A percentile compares a stretch with the other conserved stretches of the same genome.
These are phyloP conservation scores for Salvia miltiorrhiza DNA, from an alignment of 257 asterid species.

Conservation along the genomic window DNA sequence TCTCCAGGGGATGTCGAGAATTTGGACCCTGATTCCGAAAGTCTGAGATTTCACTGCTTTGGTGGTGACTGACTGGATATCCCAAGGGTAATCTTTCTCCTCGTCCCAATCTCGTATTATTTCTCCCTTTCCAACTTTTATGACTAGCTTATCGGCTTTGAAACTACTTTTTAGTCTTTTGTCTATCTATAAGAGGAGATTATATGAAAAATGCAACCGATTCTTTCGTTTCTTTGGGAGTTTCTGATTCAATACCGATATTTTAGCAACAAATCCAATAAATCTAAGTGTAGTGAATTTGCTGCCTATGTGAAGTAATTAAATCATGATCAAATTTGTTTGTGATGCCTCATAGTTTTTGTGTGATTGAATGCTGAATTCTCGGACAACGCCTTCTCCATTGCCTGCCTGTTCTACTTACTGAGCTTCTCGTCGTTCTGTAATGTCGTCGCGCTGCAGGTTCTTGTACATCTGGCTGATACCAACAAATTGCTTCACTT, in stretches of 20 bases:
- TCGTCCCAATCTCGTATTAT: not conserved
- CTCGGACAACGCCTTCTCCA: too few species aligned
- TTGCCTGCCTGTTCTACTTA: not conserved
- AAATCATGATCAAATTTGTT: not conserved
- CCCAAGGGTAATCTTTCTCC: slow-evolving; percentile 25
- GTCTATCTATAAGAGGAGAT: too few species aligned
- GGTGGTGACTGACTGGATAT: slow-evolving; percentile 43
- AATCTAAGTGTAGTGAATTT: not conserved
- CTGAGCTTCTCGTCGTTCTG: not conserved
- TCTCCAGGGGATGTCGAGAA: slow-evolving; percentile 54
- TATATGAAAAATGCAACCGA: too few species aligned
- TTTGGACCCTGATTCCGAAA: slow-evolving; percentile 48
- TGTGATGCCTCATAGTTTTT: not conserved
- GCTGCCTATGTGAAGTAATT: not conserved
- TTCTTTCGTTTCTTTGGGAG: too few species aligned
- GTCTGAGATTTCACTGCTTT: slow-evolving; percentile 46
- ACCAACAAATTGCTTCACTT: slow-evolving; percentile 12
- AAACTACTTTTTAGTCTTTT: not conserved
- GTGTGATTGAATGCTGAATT: not conserved
- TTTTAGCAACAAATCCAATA: too few species aligned
- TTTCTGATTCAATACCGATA: too few species aligned
- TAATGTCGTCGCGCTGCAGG: slow-evolving; percentile 7
- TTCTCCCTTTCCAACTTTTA: not conserved
- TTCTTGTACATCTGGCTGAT: slow-evolving; percentile 29
- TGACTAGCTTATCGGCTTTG: not conserved